These are phyloP conservation scores for Calonectria montana DNA, from an alignment of 2,329 filamentous ascomycete genomes.

Conservation along the genomic window DNA sequence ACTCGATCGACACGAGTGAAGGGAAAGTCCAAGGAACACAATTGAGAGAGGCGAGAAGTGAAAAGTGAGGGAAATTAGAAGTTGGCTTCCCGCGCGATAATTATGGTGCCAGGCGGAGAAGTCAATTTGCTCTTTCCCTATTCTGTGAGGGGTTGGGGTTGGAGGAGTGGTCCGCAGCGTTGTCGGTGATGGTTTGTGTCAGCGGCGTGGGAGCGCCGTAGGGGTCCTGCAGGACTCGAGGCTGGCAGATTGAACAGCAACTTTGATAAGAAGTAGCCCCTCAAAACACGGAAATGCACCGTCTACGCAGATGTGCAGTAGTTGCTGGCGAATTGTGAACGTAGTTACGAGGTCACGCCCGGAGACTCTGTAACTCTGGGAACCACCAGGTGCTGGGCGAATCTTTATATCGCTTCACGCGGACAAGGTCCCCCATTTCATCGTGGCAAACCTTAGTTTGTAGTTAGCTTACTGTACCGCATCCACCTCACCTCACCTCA, in stretches of 20 bases:
- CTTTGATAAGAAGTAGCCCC: background rate
- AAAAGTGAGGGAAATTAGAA: background rate
- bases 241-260: background rate
- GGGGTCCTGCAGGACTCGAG: background rate
- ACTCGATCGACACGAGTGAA: background rate
- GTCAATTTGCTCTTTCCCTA: constrained; percentile 9
- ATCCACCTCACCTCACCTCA: background rate
- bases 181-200: background rate
- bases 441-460: background rate
- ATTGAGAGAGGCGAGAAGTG: background rate
- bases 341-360: background rate
- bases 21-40: background rate
- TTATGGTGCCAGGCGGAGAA: constrained; percentile 8
- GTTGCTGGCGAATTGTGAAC: constrained; percentile 1
- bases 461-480: background rate
- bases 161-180: background rate
- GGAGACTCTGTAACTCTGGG: background rate
- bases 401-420: constrained; percentile 28
- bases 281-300: background rate
- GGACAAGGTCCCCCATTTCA: constrained; percentile 7
- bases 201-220: background rate
- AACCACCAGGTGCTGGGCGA: background rate
- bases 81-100: background rate
- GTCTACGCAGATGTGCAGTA: background rate
- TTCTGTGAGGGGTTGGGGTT: constrained; percentile 10